These are phyloP conservation scores for Carex scoparia DNA, from an alignment of 176 grass and related monocot genomes.

Conservation along the genomic window DNA sequence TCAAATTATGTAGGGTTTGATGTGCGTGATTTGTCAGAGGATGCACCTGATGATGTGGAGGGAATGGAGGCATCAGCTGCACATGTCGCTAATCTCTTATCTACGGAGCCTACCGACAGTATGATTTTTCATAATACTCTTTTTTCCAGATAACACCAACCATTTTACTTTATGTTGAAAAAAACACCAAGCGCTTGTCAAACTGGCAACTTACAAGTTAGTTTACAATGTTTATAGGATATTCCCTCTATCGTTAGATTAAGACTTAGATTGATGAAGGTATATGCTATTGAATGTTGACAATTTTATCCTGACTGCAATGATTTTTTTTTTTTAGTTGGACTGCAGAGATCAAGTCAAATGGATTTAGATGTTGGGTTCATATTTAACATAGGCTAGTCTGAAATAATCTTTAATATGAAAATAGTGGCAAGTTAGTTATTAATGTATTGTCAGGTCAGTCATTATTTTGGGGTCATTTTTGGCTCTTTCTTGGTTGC, in stretches of 20 bases:
- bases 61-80: constrained; percentile 86
- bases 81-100: constrained; percentile 93
- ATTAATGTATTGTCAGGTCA: not conserved
- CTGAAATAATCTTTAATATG: not conserved
- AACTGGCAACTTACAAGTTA: not conserved
- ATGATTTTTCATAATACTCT: constrained; percentile 10
- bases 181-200: not conserved
- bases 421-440: not conserved
- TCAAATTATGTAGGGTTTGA: constrained; percentile 63
- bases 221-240: not conserved
- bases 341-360: not conserved
- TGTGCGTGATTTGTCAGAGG: constrained; percentile 80
- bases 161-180: not conserved
- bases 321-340: not conserved
- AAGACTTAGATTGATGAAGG: not conserved
- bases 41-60: constrained; percentile 64
- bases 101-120: constrained; percentile 86
- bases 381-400: not conserved
- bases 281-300: not conserved
- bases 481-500: not conserved
- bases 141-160: not conserved
- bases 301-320: not conserved
- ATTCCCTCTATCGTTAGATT: not conserved
- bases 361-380: constrained; percentile 4
- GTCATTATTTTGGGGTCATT: not conserved